Evolutionary conservation across 2,329 filamentous ascomycete species (phyloP).

Genomic region (Calonectria fujianensis): DNA sequence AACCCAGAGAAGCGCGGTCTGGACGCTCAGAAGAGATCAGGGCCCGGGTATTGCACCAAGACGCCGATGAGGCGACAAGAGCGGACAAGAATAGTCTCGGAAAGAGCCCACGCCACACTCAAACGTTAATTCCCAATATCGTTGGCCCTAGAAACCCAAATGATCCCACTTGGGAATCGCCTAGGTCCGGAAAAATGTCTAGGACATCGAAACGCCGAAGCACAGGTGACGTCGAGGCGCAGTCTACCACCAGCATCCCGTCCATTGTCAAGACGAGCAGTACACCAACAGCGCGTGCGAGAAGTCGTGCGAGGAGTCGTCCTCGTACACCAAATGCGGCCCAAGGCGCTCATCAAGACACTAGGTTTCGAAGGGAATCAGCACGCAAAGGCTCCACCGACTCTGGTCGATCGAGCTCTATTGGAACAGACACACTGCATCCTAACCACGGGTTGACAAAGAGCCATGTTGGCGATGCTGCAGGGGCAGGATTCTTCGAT

Average conservation of each 20-base stretch:
- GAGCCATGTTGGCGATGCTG: slow-evolving; percentile 37
- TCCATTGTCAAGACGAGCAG: neutral
- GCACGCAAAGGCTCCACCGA: neutral
- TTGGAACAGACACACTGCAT: neutral
- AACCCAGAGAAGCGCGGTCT: slow-evolving; percentile 24
- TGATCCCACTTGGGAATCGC: slow-evolving; percentile 44
- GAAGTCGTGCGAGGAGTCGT: neutral
- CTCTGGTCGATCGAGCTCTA: neutral
- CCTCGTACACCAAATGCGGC: slow-evolving; percentile 3
- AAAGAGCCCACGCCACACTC: slow-evolving; percentile 6
- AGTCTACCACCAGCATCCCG: neutral
- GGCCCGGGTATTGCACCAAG: neutral
- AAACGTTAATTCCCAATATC: slow-evolving; percentile 40
- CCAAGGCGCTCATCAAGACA: neutral
- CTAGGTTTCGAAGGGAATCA: slow-evolving; percentile 1
- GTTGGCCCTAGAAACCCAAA: slow-evolving; percentile 36
- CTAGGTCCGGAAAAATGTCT: slow-evolving; percentile 2
- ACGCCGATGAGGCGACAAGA: neutral
- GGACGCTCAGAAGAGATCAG: neutral
- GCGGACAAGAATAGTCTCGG: neutral
- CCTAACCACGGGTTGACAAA: slow-evolving; percentile 35
- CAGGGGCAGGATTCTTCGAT: slow-evolving; percentile 42
- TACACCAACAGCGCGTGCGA: neutral
- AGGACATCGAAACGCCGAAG: slow-evolving; percentile 35
- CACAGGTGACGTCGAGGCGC: neutral